phyloP scores from a whole-genome alignment of 1,139 yeast species.

The Diutina mesorugosa region DNA sequence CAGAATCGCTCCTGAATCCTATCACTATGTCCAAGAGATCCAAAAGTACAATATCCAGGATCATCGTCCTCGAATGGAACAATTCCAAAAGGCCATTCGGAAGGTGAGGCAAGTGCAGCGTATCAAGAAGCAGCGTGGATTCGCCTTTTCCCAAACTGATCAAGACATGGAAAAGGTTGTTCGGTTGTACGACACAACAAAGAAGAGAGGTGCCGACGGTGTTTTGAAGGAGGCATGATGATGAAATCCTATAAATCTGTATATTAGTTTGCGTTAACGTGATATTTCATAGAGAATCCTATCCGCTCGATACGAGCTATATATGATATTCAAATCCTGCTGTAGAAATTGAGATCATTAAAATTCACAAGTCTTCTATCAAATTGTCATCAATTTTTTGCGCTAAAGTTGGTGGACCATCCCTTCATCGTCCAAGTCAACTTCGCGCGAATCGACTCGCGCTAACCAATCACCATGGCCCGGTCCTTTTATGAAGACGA shows the following conservation, averaged over 20 bases:
- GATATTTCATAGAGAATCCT: not conserved
- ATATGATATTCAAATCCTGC: too few relatives aligned
- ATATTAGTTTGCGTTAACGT: not conserved
- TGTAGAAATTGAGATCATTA: too few relatives aligned
- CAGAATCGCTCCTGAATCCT: slow-evolving; percentile 80
- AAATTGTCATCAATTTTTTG: not conserved
- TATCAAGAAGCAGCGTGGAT: slow-evolving; percentile 96
- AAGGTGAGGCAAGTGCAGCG: slow-evolving; percentile 97
- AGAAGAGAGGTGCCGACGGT: slow-evolving; percentile 13
- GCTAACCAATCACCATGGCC: not conserved
- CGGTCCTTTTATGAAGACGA: slow-evolving; percentile 42
- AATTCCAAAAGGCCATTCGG: slow-evolving; percentile 92
- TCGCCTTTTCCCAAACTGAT: slow-evolving; percentile 94
- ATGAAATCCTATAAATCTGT: not conserved
- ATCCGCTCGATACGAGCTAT: not conserved
- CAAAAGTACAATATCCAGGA: slow-evolving; percentile 93
- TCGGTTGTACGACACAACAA: slow-evolving; percentile 90
- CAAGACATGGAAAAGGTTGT: slow-evolving; percentile 85
- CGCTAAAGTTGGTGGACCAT: not conserved
- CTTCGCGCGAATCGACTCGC: not conserved
- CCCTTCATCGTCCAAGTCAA: not conserved
- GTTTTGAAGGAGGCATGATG: not conserved
- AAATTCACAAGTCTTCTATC: too few relatives aligned
- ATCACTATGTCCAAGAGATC: slow-evolving; percentile 92
- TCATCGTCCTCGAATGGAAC: slow-evolving; percentile 89